Base-by-base conservation (phyloP, 495 filamentous ascomycete species). In the Beverwykella pulmonaria region DNA sequence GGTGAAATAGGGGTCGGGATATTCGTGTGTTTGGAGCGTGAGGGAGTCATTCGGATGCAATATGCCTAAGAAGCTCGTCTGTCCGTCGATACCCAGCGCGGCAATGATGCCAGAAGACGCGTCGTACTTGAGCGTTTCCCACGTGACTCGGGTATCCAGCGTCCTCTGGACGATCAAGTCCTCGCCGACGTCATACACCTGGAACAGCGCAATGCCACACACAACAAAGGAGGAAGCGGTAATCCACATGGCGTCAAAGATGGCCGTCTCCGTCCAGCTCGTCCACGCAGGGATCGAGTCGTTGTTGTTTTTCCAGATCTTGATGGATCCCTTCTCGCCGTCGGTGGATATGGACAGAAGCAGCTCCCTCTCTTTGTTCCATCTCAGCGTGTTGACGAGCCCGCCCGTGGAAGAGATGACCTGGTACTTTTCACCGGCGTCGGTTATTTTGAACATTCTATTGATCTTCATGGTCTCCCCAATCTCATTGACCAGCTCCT, bases 191-290 rank as follows among this genome's bases (percentile, higher is more conserved):
- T 69, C 59, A 48, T 70, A 73, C 1, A 63, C 57, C 30, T 54
- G 44, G 22, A 71, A 53, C 15, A 75, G n/a, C 10, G 63, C 60
- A 10, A 54, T 49, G 15, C 75, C 75, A 46, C 67, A 69, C 10
- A 77, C 68, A 22, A 73, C 54, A 34, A 77, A 74, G 0, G 27
- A 25, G 0, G 60, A 52, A 2, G 74, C 71, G 29, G 59, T 59
- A n/a, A 65, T 61, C 73, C 73, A 75, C 14, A 58, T 47, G 12
- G 69, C 75, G 49, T 77, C 75, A 15, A 72, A 53, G 8, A 74
- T 61, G 8, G 57, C 53, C 8, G 32, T 54, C 1, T 74, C 64
- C 6, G 69, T 67, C 12, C 50, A 64, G 46, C 52, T 64, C 1
- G 59, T 56, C 52, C 53, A 65, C 36, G 60, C 63, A 6, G 69